phyloP scores from a whole-genome alignment of 148 eudicot species.

The Spergularia bocconei region DNA sequence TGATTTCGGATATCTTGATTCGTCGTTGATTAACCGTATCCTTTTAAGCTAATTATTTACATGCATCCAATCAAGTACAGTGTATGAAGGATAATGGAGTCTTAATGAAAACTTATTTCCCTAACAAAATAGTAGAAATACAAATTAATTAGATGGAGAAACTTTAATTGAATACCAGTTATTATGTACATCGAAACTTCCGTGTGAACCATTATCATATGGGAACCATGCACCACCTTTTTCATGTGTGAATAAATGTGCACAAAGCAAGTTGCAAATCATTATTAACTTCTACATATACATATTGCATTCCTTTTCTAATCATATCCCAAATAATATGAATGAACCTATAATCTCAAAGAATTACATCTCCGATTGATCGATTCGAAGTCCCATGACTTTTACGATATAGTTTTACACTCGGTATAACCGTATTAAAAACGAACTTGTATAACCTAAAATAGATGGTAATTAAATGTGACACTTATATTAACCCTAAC shows the following conservation, averaged over 20 bases:
- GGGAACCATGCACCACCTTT: conserved; percentile 2
- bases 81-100: not conserved
- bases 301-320: not conserved
- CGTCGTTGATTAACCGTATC: no score
- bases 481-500: not conserved
- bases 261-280: not conserved
- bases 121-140: no score
- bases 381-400: no score
- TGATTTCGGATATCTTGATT: conserved; percentile 3
- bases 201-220: not conserved
- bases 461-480: no score
- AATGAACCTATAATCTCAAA: no score
- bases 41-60: not conserved
- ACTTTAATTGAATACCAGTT: not conserved
- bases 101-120: not conserved
- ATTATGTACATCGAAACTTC: conserved; percentile 1
- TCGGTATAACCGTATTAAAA: no score
- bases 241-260: not conserved
- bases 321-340: not conserved
- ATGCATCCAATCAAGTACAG: not conserved
- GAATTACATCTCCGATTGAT: no score
- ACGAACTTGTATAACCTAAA: no score
- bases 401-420: no score
- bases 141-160: no score
- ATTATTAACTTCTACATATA: not conserved